These are phyloP conservation scores for grape (Vitis vinifera) DNA, from an alignment of 164 flowering plant genomes.

Conservation along the genomic window DNA sequence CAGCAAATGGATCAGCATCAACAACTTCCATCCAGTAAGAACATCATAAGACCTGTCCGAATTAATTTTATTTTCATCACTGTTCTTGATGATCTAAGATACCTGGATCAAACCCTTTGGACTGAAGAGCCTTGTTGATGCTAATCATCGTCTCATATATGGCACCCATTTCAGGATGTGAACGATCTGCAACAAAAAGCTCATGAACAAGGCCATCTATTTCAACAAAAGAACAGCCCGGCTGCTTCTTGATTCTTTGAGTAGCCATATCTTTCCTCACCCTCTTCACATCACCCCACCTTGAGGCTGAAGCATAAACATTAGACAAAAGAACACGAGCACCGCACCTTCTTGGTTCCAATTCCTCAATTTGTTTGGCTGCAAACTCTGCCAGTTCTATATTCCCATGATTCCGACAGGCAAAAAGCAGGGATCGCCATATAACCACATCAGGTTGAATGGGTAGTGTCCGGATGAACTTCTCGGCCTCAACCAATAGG, in stretches of 20 bases:
- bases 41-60: not conserved
- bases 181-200: conserved; percentile 26
- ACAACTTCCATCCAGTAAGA: not conserved
- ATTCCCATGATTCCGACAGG: conserved; percentile 23
- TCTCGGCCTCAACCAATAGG: conserved; percentile 26
- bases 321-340: conserved; percentile 33
- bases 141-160: conserved; percentile 15
- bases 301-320: conserved; percentile 26
- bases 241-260: conserved; percentile 24
- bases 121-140: conserved; percentile 17
- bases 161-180: conserved; percentile 18
- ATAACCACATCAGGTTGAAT: conserved; percentile 38
- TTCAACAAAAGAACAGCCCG: conserved; percentile 36
- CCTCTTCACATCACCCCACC: conserved; percentile 36
- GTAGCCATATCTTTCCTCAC: conserved; percentile 26
- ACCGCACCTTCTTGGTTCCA: conserved; percentile 32
- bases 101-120: conserved; percentile 19
- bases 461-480: conserved; percentile 26
- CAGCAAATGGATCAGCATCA: not conserved
- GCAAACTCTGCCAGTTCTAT: conserved; percentile 32
- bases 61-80: not conserved
- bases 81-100: conserved; percentile 2
- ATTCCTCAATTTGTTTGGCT: conserved; percentile 21
- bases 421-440: conserved; percentile 37
- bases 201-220: conserved; percentile 34